Base-by-base conservation (phyloP, 106 monocot species). In the Narthecium ossifragum region DNA sequence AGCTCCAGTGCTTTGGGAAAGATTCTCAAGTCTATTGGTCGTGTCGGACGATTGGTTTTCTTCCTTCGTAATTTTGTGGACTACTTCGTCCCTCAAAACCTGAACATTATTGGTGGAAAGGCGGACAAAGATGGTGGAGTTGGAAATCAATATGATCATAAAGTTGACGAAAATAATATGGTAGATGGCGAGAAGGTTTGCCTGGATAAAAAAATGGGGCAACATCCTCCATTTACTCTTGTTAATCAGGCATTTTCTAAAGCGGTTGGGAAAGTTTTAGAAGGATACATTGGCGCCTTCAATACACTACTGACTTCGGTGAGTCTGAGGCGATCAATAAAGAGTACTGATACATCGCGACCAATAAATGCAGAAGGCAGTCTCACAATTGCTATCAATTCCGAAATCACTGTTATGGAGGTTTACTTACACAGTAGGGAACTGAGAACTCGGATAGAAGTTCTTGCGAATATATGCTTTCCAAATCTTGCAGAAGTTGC, bases 241-340 rank as follows among this genome's bases (percentile, higher is more conserved):
- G 79, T 88, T 2, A 98, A 98, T 55, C 96, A 91, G 59, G 86
- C 96, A 59, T 98, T 91, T 78, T 57, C 84, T 57, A 87, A 74
- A 61, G 84, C 84, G 15, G 69, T 98, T 20, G 63, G 74, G 48
- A 91, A 79, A 46, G 74, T 91, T 72, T 57, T 98, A 39, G 87
- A 91, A 55, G 96, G 96, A 24, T 88, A 98, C 41, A 20, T 87
- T 28, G 78, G 76, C 69, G 55, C 96, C 23, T 49, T 91, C 30
- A 64, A 77, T 73, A 91, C 96, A 46, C 59, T 98, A 59, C 67
- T 67, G 26, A 69, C 71, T 26, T 87, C 96, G n/a, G 76, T 85
- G 34, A 80, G 73, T 54, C 59, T 87, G 62, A 81, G 98, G 47
- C 83, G 80, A 23, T 67, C 66, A 18, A 32, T 30, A 23, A 72